Percentiles rank a stretch among this genome's conserved stretches.
Evolutionary conservation across 768 basidiomycete species (phyloP).

Genomic region (Xerocomus spinulosus): DNA sequence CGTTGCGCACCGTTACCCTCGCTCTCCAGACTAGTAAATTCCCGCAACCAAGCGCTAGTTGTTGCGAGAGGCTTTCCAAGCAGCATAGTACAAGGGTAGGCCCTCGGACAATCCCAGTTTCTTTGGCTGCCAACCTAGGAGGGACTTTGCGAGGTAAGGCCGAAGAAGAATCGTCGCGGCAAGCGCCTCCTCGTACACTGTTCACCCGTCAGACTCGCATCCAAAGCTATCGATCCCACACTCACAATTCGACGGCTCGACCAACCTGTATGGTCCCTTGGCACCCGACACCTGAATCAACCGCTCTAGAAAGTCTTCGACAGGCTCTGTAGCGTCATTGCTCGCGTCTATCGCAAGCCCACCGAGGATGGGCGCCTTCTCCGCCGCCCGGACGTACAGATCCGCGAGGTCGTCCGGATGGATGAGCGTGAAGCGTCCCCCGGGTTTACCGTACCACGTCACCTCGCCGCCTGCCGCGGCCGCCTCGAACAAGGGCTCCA

Average conservation of each 20-base stretch:
- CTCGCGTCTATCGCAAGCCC: slow-evolving; percentile 30
- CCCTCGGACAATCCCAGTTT: slow-evolving; percentile 33
- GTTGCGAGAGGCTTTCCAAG: slow-evolving; percentile 18
- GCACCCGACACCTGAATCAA: slow-evolving; percentile 26
- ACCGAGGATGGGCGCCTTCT: slow-evolving; percentile 27
- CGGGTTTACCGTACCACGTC: slow-evolving; percentile 24
- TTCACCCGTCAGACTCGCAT: not conserved
- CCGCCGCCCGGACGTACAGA: slow-evolving; percentile 29
- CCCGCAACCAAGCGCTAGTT: no score
- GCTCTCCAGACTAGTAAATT: no score
- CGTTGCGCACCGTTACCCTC: no score
- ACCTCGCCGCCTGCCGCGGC: slow-evolving; percentile 18
- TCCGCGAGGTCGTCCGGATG: slow-evolving; percentile 36
- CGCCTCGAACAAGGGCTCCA: slow-evolving; percentile 21
- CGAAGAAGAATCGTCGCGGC: slow-evolving; percentile 17
- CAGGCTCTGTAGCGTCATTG: slow-evolving; percentile 28
- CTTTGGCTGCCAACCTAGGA: slow-evolving; percentile 32
- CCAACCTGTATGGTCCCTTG: slow-evolving; percentile 20
- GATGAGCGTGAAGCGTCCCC: slow-evolving; percentile 25
- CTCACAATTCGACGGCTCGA: slow-evolving; percentile 23
- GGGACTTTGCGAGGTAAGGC: slow-evolving; percentile 24
- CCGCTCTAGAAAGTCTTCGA: slow-evolving; percentile 26
- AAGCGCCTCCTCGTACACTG: slow-evolving; percentile 25
- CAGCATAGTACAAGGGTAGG: slow-evolving; percentile 27
- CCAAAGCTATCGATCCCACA: not conserved